Percentiles rank a stretch among this genome's conserved stretches.
Conservation (phyloP, 441 rosid species). For the Croton laevigatus region DNA sequence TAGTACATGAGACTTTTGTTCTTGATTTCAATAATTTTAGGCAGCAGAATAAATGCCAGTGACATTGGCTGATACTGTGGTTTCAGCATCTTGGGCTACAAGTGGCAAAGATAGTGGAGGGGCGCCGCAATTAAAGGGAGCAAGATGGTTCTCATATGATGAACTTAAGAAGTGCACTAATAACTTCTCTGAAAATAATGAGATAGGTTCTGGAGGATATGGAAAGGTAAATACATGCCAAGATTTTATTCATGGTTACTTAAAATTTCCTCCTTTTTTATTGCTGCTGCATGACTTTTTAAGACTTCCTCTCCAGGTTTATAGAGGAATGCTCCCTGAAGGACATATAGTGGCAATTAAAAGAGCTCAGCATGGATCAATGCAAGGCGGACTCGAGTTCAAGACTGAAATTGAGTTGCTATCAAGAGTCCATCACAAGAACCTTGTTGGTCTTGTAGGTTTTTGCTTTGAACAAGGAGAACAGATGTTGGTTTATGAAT, state of each 20-base stretch:
- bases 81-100: constrained; percentile 84
- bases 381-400: constrained; percentile 95
- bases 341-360: constrained; percentile 85
- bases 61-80: constrained; percentile 1
- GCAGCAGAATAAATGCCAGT: background rate
- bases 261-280: background rate
- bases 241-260: background rate
- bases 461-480: constrained; percentile 96
- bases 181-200: constrained; percentile 66
- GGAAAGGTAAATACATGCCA: constrained; percentile 55
- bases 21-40: background rate
- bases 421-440: constrained; percentile 96
- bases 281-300: constrained; percentile 5
- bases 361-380: constrained; percentile 91
- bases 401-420: constrained; percentile 96
- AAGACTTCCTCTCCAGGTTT: constrained; percentile 50
- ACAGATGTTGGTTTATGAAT: constrained; percentile 93
- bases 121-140: constrained; percentile 93
- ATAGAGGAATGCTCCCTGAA: constrained; percentile 71
- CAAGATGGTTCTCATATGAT: constrained; percentile 89
- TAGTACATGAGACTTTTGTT: constrained; percentile 14
- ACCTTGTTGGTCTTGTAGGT: constrained; percentile 86
- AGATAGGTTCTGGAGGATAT: constrained; percentile 93
- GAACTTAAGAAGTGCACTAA: constrained; percentile 81
- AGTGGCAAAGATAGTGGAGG: constrained; percentile 89